Conservation (phyloP, 2,329 filamentous ascomycete species). For the Domatiomyces catenatus region DNA sequence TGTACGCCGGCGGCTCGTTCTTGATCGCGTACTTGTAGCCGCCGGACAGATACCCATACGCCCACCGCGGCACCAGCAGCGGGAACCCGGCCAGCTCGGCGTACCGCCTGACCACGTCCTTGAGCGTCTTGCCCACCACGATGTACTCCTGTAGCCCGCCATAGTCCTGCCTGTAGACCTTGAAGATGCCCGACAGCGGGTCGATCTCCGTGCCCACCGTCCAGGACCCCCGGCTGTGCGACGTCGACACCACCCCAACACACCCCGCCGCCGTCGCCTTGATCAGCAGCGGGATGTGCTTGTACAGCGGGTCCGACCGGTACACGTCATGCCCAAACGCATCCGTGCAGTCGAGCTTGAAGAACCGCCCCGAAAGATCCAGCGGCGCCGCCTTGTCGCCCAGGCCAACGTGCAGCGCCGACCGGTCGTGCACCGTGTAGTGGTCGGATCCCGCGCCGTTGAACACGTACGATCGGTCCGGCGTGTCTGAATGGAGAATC, state of each 20-base stretch:
- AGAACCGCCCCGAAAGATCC: constrained; percentile 52
- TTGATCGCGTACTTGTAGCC: constrained; percentile 48
- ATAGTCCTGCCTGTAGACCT: constrained; percentile 57
- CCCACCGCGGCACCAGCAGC: constrained; percentile 53
- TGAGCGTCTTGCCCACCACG: constrained; percentile 49
- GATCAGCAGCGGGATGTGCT: constrained; percentile 58
- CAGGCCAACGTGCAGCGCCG: constrained; percentile 52
- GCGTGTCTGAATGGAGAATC: constrained; percentile 47
- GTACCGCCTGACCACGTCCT: constrained; percentile 50
- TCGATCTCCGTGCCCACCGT: constrained; percentile 58
- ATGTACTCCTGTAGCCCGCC: constrained; percentile 58
- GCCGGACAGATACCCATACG: constrained; percentile 57
- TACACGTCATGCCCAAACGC: constrained; percentile 60
- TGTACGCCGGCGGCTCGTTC: constrained; percentile 38
- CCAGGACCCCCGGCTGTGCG: constrained; percentile 48
- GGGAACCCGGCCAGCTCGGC: constrained; percentile 55
- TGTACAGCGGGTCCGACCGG: constrained; percentile 57
- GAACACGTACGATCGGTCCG: constrained; percentile 48
- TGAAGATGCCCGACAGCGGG: constrained; percentile 60
- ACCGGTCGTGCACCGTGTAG: constrained; percentile 47
- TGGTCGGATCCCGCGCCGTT: constrained; percentile 49
- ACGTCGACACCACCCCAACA: constrained; percentile 53
- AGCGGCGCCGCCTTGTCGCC: constrained; percentile 61
- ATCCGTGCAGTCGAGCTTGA: constrained; percentile 53
- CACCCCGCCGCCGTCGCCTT: constrained; percentile 50